phyloP scores from a whole-genome alignment of 192 early-diverging fungal species.

The Backusella parvicylindrica region DNA sequence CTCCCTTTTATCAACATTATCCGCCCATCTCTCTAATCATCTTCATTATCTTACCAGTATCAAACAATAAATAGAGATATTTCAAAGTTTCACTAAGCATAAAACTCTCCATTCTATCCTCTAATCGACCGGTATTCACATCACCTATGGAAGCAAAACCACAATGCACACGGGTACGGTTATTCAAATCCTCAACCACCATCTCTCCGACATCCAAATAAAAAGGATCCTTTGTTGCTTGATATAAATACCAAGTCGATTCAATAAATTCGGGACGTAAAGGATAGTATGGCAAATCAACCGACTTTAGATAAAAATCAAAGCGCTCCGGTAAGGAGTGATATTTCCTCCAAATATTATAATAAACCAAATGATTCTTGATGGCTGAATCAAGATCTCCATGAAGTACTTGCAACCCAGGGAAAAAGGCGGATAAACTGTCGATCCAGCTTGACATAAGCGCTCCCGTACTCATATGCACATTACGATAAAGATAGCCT shows the following conservation, averaged over 20 bases:
- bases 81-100: constrained; percentile 92
- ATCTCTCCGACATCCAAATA: constrained; percentile 90
- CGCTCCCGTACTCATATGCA: constrained; percentile 72
- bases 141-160: constrained; percentile 76
- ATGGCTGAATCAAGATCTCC: constrained; percentile 88
- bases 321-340: constrained; percentile 86
- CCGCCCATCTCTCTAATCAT: not conserved
- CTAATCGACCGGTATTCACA: constrained; percentile 57
- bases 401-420: constrained; percentile 84
- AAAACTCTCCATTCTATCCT: constrained; percentile 95
- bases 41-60: constrained; percentile 49
- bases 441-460: constrained; percentile 79
- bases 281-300: constrained; percentile 74
- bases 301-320: constrained; percentile 62
- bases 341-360: constrained; percentile 85
- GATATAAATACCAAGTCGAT: constrained; percentile 90
- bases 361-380: constrained; percentile 77
- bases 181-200: constrained; percentile 78
- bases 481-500: constrained; percentile 84
- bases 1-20: not conserved
- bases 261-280: constrained; percentile 93
- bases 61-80: constrained; percentile 96
- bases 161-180: constrained; percentile 63
- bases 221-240: constrained; percentile 85
- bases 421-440: constrained; percentile 87